Percentiles rank a stretch among this genome's conserved stretches.
These are phyloP conservation scores for Botrytis deweyae DNA, from an alignment of 2,329 filamentous ascomycete genomes.

Conservation along the genomic window DNA sequence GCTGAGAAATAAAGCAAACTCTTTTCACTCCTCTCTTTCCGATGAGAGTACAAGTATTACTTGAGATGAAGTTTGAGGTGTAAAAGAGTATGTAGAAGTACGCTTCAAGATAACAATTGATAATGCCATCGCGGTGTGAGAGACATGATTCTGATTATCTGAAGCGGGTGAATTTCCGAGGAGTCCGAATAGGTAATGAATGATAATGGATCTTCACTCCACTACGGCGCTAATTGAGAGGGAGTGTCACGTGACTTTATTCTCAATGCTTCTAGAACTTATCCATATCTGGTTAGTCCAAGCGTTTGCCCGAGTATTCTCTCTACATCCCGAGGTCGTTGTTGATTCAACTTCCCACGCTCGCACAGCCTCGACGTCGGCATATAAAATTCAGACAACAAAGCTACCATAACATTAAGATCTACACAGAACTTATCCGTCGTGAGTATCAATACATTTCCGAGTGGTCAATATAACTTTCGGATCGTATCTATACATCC, in stretches of 20 bases:
- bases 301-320: neutral
- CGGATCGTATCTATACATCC: conserved; percentile 12
- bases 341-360: neutral
- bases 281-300: neutral
- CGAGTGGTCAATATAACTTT: conserved; percentile 8
- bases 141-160: neutral
- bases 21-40: neutral
- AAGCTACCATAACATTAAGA: neutral
- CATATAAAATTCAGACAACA: neutral
- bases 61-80: neutral
- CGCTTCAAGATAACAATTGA: neutral
- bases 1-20: neutral
- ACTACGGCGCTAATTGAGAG: neutral
- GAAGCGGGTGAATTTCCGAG: neutral
- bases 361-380: neutral
- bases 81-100: neutral
- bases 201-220: neutral
- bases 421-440: neutral
- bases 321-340: neutral
- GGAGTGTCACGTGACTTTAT: neutral
- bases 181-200: neutral
- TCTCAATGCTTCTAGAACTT: neutral
- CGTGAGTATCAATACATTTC: neutral
- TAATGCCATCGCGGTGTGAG: conserved; percentile 6
- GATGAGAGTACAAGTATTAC: conserved; percentile 4